Evolutionary conservation across 1,139 yeast genomes (phyloP).

Genomic region (Candida buenavistaensis): DNA sequence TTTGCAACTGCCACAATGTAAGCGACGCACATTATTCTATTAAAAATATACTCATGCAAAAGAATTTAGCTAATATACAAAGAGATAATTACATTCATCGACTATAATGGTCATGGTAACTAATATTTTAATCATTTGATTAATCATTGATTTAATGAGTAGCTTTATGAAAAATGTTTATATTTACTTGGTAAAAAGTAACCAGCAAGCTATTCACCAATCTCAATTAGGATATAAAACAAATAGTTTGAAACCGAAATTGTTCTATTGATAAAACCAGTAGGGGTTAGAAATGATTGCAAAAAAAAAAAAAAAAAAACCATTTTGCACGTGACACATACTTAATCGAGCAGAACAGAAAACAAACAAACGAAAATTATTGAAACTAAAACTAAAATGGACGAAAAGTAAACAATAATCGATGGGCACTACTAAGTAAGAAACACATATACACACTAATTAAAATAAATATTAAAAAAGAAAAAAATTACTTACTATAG

Average conservation of each 20-base stretch:
- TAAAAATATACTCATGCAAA: too few relatives aligned
- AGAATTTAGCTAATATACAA: too few relatives aligned
- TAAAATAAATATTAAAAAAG: not conserved
- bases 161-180: too few relatives aligned
- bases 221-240: slow-evolving; percentile 4
- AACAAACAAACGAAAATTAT: slow-evolving; percentile 10
- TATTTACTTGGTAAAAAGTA: too few relatives aligned
- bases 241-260: slow-evolving; percentile 3
- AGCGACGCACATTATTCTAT: too few relatives aligned
- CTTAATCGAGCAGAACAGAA: slow-evolving; percentile 10
- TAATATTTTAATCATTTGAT: too few relatives aligned
- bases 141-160: too few relatives aligned
- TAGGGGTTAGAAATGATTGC: not conserved
- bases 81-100: too few relatives aligned
- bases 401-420: slow-evolving; percentile 12
- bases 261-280: not conserved
- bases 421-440: not conserved
- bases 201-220: too few relatives aligned
- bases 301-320: not conserved
- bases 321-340: slow-evolving; percentile 12
- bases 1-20: too few relatives aligned
- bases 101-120: too few relatives aligned
- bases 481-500: too few relatives aligned
- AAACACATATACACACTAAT: not conserved
- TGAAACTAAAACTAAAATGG: slow-evolving; percentile 8